These are phyloP conservation scores for Arthroderma sp. DNA, from an alignment of 2,329 filamentous ascomycete genomes.

Conservation along the genomic window DNA sequence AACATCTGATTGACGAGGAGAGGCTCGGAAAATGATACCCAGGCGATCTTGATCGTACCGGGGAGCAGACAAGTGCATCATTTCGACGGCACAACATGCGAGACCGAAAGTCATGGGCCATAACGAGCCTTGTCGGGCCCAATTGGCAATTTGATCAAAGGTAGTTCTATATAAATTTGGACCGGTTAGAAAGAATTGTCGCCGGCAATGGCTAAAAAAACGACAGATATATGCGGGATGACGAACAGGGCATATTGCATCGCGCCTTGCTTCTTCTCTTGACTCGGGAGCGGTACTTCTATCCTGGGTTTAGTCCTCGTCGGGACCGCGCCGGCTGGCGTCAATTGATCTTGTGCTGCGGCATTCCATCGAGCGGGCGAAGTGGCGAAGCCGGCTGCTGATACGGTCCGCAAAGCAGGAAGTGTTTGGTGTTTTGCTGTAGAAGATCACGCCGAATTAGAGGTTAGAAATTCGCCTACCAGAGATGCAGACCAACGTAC, in stretches of 20 bases:
- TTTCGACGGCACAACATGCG: conserved; percentile 81
- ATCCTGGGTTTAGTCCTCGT: conserved; percentile 28
- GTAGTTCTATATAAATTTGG: conserved; percentile 22
- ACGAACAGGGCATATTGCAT: conserved; percentile 40
- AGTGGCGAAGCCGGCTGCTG: no score
- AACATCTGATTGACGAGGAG: conserved; percentile 72
- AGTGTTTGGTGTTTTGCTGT: no score
- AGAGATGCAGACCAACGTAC: no score
- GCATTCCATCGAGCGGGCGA: no score
- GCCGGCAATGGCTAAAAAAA: background rate
- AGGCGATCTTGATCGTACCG: conserved; percentile 82
- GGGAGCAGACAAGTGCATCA: conserved; percentile 87
- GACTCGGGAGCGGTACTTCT: conserved; percentile 36
- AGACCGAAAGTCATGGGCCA: conserved; percentile 91
- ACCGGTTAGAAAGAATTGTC: background rate
- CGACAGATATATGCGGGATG: background rate
- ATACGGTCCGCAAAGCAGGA: no score
- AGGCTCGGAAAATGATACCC: conserved; percentile 79
- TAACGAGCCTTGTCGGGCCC: conserved; percentile 73
- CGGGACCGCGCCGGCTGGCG: conserved; percentile 1
- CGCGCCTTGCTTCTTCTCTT: conserved; percentile 37
- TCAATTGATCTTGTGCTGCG: background rate
- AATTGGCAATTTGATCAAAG: conserved; percentile 66
- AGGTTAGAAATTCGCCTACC: no score
- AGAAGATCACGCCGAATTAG: no score